phyloP scores from a whole-genome alignment of 768 basidiomycete genomes.

The Obba rivulosa region DNA sequence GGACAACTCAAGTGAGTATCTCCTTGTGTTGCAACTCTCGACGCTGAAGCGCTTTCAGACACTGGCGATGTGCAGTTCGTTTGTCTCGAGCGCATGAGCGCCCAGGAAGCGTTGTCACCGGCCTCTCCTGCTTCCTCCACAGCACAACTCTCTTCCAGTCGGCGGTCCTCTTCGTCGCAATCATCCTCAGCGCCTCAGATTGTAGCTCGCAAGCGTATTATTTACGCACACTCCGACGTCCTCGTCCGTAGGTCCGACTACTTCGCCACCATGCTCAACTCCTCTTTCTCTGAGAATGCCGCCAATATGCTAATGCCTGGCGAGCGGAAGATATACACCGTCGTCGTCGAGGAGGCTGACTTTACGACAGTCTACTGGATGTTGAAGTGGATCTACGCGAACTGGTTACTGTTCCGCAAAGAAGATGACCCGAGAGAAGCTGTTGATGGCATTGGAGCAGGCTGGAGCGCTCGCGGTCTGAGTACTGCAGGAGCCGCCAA shows the following conservation, averaged over 20 bases:
- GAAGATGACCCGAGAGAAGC: constrained; percentile 64
- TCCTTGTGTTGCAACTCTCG: background rate
- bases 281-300: constrained; percentile 60
- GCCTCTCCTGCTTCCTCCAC: constrained; percentile 24
- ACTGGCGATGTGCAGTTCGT: constrained; percentile 77
- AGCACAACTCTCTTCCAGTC: constrained; percentile 26
- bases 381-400: constrained; percentile 70
- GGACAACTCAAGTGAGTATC: constrained; percentile 59
- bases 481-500: constrained; percentile 33
- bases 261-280: constrained; percentile 69
- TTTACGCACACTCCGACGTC: constrained; percentile 79
- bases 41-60: constrained; percentile 29
- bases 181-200: constrained; percentile 36
- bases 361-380: constrained; percentile 78
- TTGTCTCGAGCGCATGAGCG: constrained; percentile 53
- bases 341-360: constrained; percentile 75
- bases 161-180: constrained; percentile 36
- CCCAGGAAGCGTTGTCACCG: constrained; percentile 22
- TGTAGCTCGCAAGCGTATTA: constrained; percentile 62
- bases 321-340: constrained; percentile 54
- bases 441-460: constrained; percentile 62
- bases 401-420: constrained; percentile 67
- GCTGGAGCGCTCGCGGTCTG: constrained; percentile 60
- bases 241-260: constrained; percentile 72
- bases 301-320: constrained; percentile 23